Evolutionary conservation across 345 rosid genomes (phyloP).

Genomic region (Lepidium didymum): DNA sequence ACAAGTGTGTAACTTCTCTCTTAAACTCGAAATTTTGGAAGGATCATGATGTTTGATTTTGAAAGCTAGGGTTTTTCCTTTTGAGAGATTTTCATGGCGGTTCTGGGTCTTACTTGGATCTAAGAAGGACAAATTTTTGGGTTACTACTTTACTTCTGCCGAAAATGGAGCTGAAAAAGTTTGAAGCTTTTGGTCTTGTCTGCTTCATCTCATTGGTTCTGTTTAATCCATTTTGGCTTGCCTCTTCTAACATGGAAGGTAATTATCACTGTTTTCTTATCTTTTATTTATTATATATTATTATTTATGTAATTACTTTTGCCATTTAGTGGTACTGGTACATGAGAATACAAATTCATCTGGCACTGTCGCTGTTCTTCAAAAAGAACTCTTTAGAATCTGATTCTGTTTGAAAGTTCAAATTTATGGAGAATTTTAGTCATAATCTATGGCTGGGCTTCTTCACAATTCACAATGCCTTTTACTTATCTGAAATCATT

Average conservation of each 20-base stretch:
- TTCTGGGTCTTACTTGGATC: constrained; percentile 68
- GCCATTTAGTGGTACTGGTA: background rate
- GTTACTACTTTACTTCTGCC: background rate
- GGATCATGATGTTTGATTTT: constrained; percentile 28
- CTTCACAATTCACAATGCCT: background rate
- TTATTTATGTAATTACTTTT: background rate
- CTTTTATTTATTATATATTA: background rate
- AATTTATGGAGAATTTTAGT: background rate
- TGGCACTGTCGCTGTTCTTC: constrained; percentile 16
- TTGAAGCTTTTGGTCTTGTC: constrained; percentile 34
- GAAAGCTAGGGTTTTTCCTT: constrained; percentile 24
- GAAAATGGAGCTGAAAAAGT: constrained; percentile 37
- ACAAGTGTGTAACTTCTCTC: constrained; percentile 13
- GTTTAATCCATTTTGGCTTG: constrained; percentile 42
- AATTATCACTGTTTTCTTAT: constrained; percentile 8
- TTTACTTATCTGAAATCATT: background rate
- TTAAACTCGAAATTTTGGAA: constrained; percentile 15
- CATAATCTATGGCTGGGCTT: background rate
- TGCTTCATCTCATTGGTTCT: constrained; percentile 47
- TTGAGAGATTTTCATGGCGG: constrained; percentile 32
- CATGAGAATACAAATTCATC: background rate
- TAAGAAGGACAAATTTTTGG: constrained; percentile 28
- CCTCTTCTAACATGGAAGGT: constrained; percentile 85
- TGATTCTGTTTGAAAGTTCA: constrained; percentile 16
- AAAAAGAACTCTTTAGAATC: background rate